Evolutionary conservation across 1,284 basidiomycete genomes (phyloP).

Genomic region (Pyrrhoderma noxium): DNA sequence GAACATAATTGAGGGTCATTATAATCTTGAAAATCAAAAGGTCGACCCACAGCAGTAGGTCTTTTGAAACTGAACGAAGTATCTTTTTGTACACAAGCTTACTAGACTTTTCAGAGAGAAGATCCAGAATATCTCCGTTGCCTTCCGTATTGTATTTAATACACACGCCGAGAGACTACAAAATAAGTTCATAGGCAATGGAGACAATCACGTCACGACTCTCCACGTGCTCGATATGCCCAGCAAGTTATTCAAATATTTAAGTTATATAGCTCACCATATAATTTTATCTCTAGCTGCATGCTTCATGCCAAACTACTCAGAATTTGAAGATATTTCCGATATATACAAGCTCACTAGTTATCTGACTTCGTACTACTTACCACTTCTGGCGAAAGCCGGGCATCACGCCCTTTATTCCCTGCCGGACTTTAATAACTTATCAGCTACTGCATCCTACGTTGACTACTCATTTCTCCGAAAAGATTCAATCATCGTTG

Average conservation of each 20-base stretch:
- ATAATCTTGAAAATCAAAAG: slow-evolving; percentile 17
- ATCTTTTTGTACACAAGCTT: no score
- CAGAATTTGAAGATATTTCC: slow-evolving; percentile 6
- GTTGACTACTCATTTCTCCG: slow-evolving; percentile 20
- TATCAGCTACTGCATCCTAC: slow-evolving; percentile 13
- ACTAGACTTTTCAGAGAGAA: slow-evolving; percentile 1
- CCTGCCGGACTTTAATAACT: slow-evolving; percentile 20
- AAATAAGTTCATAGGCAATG: slow-evolving; percentile 10
- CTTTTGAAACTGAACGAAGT: not conserved
- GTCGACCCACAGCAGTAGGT: slow-evolving; percentile 5
- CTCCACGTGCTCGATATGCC: slow-evolving; percentile 13
- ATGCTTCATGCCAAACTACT: slow-evolving; percentile 13
- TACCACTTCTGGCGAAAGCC: slow-evolving; percentile 15
- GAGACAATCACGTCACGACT: slow-evolving; percentile 4
- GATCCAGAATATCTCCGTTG: slow-evolving; percentile 10
- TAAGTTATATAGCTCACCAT: not conserved
- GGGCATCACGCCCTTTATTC: slow-evolving; percentile 18
- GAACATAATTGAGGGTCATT: slow-evolving; percentile 17
- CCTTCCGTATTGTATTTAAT: slow-evolving; percentile 18
- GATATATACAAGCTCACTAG: slow-evolving; percentile 5
- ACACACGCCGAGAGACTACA: slow-evolving; percentile 10
- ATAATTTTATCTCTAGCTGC: slow-evolving; percentile 6
- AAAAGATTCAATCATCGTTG: slow-evolving; percentile 12
- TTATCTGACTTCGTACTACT: slow-evolving; percentile 17
- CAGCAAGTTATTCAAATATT: not conserved